Conservation (phyloP, 1,284 basidiomycete species). For the Kwoniella shivajii region DNA sequence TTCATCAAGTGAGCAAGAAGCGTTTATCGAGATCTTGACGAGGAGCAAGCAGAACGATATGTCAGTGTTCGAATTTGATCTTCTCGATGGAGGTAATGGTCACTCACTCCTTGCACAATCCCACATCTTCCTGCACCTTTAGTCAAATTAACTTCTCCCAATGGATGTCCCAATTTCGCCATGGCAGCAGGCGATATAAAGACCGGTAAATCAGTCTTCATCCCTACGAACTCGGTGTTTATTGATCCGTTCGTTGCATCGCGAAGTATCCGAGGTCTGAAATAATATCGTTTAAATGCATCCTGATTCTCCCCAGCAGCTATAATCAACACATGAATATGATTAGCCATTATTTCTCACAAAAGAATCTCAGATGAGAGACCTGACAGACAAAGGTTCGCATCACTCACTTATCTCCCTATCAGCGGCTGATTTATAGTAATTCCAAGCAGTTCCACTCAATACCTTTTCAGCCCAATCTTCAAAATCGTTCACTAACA, state of each 20-base stretch:
- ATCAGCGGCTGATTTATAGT: conserved; percentile 60
- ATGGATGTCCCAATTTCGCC: conserved; percentile 57
- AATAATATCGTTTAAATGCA: conserved; percentile 59
- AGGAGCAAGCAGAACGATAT: neutral
- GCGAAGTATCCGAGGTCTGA: conserved; percentile 56
- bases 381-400: too few species aligned
- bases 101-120: conserved; percentile 55
- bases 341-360: too few species aligned
- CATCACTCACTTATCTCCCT: conserved; percentile 55
- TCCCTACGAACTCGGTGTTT: conserved; percentile 47
- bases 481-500: conserved; percentile 73
- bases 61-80: too few species aligned
- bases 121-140: conserved; percentile 53
- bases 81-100: too few species aligned
- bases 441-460: conserved; percentile 59
- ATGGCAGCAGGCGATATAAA: conserved; percentile 59
- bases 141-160: conserved; percentile 58
- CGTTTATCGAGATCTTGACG: conserved; percentile 52
- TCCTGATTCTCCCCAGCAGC: conserved; percentile 57
- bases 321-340: conserved; percentile 15
- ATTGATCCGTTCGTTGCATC: conserved; percentile 37
- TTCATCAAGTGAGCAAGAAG: conserved; percentile 58
- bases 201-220: conserved; percentile 48
- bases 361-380: too few species aligned
- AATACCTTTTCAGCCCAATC: conserved; percentile 55